Base-by-base conservation (phyloP, 1,284 basidiomycete species). In the Hypsizygus ulmarius region DNA sequence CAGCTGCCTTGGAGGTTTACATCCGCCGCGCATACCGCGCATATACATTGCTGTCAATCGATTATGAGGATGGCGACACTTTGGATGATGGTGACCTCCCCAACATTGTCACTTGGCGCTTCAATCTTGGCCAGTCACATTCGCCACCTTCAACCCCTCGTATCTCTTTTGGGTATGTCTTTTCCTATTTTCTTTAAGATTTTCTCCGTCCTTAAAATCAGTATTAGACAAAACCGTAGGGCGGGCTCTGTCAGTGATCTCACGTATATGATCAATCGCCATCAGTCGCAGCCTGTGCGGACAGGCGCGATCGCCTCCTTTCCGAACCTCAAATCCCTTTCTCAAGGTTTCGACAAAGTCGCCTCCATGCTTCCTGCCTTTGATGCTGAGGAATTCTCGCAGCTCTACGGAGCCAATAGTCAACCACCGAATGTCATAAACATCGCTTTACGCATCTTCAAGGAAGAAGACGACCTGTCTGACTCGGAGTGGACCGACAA, bases 1-100 rank as follows among this genome's bases (percentile, higher is more conserved):
- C 53, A 91, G 97, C 96, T 62, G 87, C 97, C 7, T 84, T 98
- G 47, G 95, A 98, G 69, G 94, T 97, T 30, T 99, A 99, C 66
- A 84, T 99, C 47, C 85, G 95, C 47, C 90, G 93, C 54, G 94
- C 93, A 6, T 99, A 99, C 74, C 87, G 91, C 58, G 95, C 94
- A 11, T 99, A 99, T 73, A 90, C 85, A 39, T 72, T 99, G 39
- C 75, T 97, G 49, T 90, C 91, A 37, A 81, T 99, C 56, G 95
- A 98, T 67, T 96, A 96, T 64, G 92, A 96, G 62, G 90, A 93
- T 61, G 92, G 90, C 7, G 88, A 93, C 61, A 77, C 78, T 18
- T 61, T 79, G 27, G 89, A 91, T 56, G 87, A 93, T 56, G 88
- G 85, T 18, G 88, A 90, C 49, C 75, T 78, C 35, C 92, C 93